Percentiles rank a stretch among this genome's conserved stretches.
These are phyloP conservation scores for Phytophthora hybrid DNA, from an alignment of 352 stramenopile species.

Conservation along the genomic window DNA sequence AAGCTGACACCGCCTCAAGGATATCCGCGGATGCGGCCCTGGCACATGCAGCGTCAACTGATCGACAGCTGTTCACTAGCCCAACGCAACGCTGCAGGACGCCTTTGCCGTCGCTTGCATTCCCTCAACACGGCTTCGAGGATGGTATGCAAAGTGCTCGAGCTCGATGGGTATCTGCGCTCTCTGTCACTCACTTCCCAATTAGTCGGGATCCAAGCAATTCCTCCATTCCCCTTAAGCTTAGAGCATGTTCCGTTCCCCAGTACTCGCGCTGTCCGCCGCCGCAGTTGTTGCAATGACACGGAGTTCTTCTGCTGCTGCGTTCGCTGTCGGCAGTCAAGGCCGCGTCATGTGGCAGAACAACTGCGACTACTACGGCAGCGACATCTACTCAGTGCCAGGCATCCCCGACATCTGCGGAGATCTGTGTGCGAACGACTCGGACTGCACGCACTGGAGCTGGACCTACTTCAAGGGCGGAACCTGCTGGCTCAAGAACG, in stretches of 20 bases:
- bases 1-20: slow-evolving; percentile 23
- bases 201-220: slow-evolving; percentile 24
- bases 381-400: slow-evolving; percentile 32
- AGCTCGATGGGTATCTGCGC: slow-evolving; percentile 22
- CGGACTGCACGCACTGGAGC: slow-evolving; percentile 50
- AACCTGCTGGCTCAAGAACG: slow-evolving; percentile 62
- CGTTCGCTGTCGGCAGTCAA: slow-evolving; percentile 45
- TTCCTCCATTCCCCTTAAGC: neutral
- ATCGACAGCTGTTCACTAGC: slow-evolving; percentile 24
- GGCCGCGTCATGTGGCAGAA: slow-evolving; percentile 55
- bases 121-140: slow-evolving; percentile 11
- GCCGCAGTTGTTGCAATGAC: slow-evolving; percentile 4
- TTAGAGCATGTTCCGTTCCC: slow-evolving; percentile 30
- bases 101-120: slow-evolving; percentile 21
- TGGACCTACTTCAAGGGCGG: slow-evolving; percentile 52
- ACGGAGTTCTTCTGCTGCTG: slow-evolving; percentile 7
- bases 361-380: slow-evolving; percentile 56
- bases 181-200: slow-evolving; percentile 30
- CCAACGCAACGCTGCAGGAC: slow-evolving; percentile 3
- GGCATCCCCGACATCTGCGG: slow-evolving; percentile 50
- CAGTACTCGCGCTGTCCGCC: slow-evolving; percentile 22
- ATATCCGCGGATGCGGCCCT: slow-evolving; percentile 14
- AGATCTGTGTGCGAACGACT: slow-evolving; percentile 44
- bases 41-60: slow-evolving; percentile 29
- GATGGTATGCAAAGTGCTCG: slow-evolving; percentile 1